Conservation (phyloP, 257 asterid species). For the Fraxinus americana region DNA sequence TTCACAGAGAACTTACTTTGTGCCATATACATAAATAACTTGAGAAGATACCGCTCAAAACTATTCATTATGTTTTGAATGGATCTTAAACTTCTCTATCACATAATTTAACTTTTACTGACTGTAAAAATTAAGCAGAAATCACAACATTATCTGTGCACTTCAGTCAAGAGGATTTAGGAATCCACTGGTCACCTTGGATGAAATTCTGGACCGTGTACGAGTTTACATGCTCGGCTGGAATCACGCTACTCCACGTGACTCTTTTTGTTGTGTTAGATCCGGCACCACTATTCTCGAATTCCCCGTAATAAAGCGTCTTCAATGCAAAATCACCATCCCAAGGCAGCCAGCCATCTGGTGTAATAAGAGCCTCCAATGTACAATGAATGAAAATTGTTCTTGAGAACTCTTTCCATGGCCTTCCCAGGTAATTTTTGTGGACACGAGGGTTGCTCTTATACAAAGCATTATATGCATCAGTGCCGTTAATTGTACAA, state of each 20-base stretch:
- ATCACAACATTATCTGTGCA: not conserved
- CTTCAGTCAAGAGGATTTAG: conserved; percentile 7
- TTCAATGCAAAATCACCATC: conserved; percentile 40
- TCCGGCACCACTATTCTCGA: conserved; percentile 38
- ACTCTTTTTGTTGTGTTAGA: conserved; percentile 31
- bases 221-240: conserved; percentile 31
- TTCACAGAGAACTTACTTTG: no score
- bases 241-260: conserved; percentile 45
- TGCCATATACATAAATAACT: not conserved
- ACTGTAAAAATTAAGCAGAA: not conserved
- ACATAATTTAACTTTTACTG: not conserved
- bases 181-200: conserved; percentile 55
- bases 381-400: conserved; percentile 39
- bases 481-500: conserved; percentile 49
- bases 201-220: conserved; percentile 48
- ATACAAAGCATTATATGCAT: conserved; percentile 42
- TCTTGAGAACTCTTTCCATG: conserved; percentile 61
- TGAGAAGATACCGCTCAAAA: not conserved
- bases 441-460: conserved; percentile 38
- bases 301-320: conserved; percentile 52
- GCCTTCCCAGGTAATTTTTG: conserved; percentile 50
- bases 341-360: conserved; percentile 61
- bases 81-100: not conserved
- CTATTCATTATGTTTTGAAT: not conserved
- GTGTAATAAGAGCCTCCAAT: conserved; percentile 36